Conservation (phyloP, 352 stramenopile species). For the Elongisporangium senticosum region DNA sequence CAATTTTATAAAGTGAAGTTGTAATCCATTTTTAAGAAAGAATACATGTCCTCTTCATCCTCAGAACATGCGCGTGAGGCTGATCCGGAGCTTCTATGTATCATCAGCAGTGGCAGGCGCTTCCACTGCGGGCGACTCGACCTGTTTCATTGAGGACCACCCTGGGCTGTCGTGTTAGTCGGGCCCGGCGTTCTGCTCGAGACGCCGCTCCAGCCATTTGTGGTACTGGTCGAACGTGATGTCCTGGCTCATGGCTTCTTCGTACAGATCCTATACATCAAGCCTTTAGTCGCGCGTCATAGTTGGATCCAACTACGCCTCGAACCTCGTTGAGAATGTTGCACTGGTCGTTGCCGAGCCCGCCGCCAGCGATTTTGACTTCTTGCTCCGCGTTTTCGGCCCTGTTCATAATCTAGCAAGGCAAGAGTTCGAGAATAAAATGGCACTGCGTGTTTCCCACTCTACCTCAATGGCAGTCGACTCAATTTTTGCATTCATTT, state of each 20-base stretch:
- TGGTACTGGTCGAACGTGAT: slow-evolving; percentile 58
- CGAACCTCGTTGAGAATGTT: slow-evolving; percentile 51
- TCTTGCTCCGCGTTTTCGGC: slow-evolving; percentile 40
- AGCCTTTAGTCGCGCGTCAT: neutral
- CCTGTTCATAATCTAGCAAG: slow-evolving; percentile 21
- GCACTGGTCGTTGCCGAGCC: slow-evolving; percentile 46
- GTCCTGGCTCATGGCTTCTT: slow-evolving; percentile 34
- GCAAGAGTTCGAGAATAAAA: neutral
- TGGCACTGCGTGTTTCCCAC: neutral
- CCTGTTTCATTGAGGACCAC: neutral
- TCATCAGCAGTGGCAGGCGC: neutral
- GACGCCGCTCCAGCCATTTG: slow-evolving; percentile 35
- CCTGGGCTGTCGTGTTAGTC: neutral
- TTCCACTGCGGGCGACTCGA: neutral
- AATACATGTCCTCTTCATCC: neutral
- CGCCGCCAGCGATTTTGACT: slow-evolving; percentile 34
- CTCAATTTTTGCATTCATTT: slow-evolving; percentile 16
- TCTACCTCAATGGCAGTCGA: slow-evolving; percentile 6
- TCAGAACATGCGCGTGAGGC: neutral
- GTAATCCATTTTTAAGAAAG: slow-evolving; percentile 4
- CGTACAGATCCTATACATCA: slow-evolving; percentile 30
- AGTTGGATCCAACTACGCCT: neutral
- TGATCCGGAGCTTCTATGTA: neutral
- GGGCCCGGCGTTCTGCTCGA: slow-evolving; percentile 11
- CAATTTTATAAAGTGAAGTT: slow-evolving; percentile 1